Evolutionary conservation across 2,329 filamentous ascomycete species (phyloP), one percentile per base, ranked within the genome.

Genomic region (Akanthomyces dipterigenus): DNA sequence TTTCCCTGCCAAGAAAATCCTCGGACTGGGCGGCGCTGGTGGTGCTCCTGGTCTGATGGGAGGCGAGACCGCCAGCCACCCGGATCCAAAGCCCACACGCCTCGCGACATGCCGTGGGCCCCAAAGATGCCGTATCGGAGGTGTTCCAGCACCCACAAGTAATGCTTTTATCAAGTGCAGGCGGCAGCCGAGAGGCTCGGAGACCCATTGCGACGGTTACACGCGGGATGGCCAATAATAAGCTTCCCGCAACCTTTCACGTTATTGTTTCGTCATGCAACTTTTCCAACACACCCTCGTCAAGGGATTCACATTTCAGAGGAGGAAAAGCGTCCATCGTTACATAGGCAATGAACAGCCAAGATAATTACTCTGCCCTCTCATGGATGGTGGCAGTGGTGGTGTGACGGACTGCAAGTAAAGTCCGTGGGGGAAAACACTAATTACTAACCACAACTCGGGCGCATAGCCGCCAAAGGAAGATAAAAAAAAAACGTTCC

Each of bases 131-230:
- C 56, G 56, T 60, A 60, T 60, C 56, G 56, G 56, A 60, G 46
- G 34, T 24, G 48, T 60, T 60, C 56, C 56, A 60, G 55, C 24
- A 50, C 31, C 55, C 8, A 31, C 34, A 16, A 16, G 24, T 26
- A 43, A 24, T 43, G 54, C 43, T 20, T n/a, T n/a, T n/a, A n/a
- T n/a, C n/a, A n/a, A n/a, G n/a, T n/a, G n/a, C n/a, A n/a, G n/a
- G n/a, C 31, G 31, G 31, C 31, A 34, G 31, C 11, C 31, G 4
- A 34, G 11, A 34, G 31, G 9, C 11, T 51, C 56, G 56, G 56
- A 53, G 56, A 45, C 56, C 56, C 56, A 60, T 60, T 14, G 46
- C 56, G 56, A 60, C 56, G 56, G 56, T 45, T 60, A 60, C 56
- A 60, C 48, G 38, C 56, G 56, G 56, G 34, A 45, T 38, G 46